Evolutionary conservation across 2,329 filamentous ascomycete species (phyloP).

Genomic region (Aspergillus sp.): DNA sequence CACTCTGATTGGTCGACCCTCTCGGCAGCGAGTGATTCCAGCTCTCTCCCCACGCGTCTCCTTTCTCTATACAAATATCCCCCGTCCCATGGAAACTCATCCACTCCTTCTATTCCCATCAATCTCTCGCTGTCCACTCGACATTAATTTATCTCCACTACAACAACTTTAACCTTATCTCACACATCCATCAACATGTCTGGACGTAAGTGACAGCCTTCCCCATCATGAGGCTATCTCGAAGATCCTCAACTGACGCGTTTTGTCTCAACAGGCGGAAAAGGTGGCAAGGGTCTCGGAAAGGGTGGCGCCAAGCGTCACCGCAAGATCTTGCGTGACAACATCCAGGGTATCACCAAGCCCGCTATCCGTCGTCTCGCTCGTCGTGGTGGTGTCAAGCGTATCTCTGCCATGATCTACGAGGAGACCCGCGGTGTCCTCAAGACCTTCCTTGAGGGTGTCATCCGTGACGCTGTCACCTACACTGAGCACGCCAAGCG

Average conservation of each 20-base stretch:
- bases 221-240: constrained; percentile 6
- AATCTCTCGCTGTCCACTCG: constrained; percentile 23
- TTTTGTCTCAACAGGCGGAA: constrained; percentile 65
- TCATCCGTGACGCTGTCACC: constrained; percentile 76
- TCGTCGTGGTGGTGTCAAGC: constrained; percentile 99
- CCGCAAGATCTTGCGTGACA: constrained; percentile 98
- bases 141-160: constrained; percentile 26
- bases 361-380: constrained; percentile 97
- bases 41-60: constrained; percentile 25
- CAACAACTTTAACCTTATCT: constrained; percentile 28
- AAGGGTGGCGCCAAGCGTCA: constrained; percentile 99
- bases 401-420: constrained; percentile 96
- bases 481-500: constrained; percentile 83
- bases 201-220: constrained; percentile 53
- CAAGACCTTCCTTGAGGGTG: constrained; percentile 80
- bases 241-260: constrained; percentile 45
- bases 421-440: constrained; percentile 79
- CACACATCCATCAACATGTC: constrained; percentile 52
- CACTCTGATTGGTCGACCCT: constrained; percentile 37
- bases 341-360: constrained; percentile 99
- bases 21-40: constrained; percentile 39
- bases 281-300: constrained; percentile 96
- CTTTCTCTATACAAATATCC: constrained; percentile 42
- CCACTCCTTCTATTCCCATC: constrained; percentile 24
- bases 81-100: constrained; percentile 27